Conservation (phyloP, 441 rosid species). For the Gossypium aridum region DNA sequence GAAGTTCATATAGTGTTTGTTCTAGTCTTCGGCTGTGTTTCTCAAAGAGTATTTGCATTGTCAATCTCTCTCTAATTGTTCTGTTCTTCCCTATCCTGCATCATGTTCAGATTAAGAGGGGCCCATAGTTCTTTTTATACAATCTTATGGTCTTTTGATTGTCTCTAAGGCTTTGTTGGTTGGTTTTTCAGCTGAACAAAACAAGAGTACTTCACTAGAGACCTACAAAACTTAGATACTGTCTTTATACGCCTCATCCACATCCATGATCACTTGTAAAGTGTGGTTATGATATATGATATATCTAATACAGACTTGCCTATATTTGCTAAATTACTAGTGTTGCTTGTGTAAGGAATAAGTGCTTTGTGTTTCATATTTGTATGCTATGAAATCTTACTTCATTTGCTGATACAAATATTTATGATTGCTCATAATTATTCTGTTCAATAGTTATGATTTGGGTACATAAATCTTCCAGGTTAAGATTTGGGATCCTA, state of each 20-base stretch:
- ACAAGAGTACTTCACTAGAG: background rate
- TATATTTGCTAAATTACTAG: background rate
- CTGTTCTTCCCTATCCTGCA: background rate
- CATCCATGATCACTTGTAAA: conserved; percentile 1
- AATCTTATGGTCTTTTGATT: background rate
- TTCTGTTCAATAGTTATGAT: background rate
- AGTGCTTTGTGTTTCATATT: background rate
- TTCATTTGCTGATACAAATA: background rate
- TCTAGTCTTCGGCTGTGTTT: conserved; percentile 2
- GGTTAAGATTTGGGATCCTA: conserved; percentile 99
- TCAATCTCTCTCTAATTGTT: background rate
- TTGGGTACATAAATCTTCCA: conserved; percentile 24
- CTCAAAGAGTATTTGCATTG: background rate
- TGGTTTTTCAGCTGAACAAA: background rate
- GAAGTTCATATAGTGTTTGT: background rate
- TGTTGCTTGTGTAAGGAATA: background rate
- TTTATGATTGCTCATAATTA: background rate
- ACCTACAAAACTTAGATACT: background rate
- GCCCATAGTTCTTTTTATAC: background rate
- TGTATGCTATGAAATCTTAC: background rate
- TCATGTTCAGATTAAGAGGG: conserved; percentile 3
- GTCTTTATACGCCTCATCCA: background rate
- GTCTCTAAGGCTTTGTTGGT: background rate
- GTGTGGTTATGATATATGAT: background rate
- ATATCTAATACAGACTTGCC: background rate